These are phyloP conservation scores for Paracorniculantispora psalliotae DNA, from an alignment of 2,329 filamentous ascomycete species.

Conservation along the genomic window DNA sequence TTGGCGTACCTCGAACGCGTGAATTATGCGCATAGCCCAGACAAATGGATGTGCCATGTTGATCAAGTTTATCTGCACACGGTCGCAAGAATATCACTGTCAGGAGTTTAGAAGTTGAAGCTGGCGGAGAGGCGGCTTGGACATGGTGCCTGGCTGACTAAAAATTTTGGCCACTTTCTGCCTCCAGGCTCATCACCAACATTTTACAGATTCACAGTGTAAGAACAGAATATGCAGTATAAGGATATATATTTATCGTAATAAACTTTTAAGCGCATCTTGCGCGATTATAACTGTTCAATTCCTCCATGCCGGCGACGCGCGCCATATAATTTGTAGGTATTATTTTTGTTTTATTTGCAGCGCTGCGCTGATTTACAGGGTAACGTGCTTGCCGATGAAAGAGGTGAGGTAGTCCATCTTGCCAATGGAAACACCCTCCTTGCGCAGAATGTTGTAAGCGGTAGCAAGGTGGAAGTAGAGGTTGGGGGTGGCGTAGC, in stretches of 20 bases:
- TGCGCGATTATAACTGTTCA: neutral
- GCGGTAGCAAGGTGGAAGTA: conserved; percentile 58
- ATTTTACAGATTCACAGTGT: neutral
- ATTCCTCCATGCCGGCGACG: neutral
- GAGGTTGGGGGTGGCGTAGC: conserved; percentile 53
- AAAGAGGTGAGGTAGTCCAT: conserved; percentile 43
- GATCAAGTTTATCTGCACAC: neutral
- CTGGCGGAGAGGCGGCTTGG: neutral
- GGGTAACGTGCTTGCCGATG: conserved; percentile 23
- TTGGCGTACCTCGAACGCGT: conserved; percentile 29
- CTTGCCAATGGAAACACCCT: conserved; percentile 60
- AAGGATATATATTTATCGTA: neutral
- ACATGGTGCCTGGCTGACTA: conserved; percentile 4
- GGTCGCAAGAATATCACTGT: neutral
- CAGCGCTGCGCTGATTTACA: neutral
- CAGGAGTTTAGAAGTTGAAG: neutral
- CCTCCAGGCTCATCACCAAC: neutral
- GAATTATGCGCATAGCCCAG: conserved; percentile 28
- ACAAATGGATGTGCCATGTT: conserved; percentile 29
- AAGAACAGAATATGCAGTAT: neutral
- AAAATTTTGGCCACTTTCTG: neutral
- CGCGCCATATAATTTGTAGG: neutral
- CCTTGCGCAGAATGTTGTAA: conserved; percentile 56
- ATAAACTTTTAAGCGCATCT: neutral
- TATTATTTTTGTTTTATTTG: neutral